Base-by-base conservation (phyloP, 331 rosid species). In the Malus hybrid region DNA sequence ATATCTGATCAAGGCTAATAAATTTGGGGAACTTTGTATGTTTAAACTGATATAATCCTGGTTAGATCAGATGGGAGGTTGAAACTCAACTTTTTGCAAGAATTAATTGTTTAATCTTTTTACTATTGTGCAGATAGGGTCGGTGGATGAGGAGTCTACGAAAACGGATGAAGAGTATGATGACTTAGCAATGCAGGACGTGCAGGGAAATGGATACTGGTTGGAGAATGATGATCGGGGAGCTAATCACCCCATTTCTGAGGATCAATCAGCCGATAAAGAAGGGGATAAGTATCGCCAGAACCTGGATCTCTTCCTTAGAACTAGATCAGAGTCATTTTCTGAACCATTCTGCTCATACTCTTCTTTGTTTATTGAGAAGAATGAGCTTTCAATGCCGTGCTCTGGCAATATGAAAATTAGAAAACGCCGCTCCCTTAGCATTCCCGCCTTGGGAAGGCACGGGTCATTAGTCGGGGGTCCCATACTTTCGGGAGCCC, bases 121-220 rank as follows among this genome's bases (percentile, higher is more conserved):
- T 74, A 16, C 29, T 79, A 18, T 20, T 57, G 42, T 72, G 44
- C 89, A 95, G 99, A 80, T 86, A 42, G 99, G 99, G 34, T 95
- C 99, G 0, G 97, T 95, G 6, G 99, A 95, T 19, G 99, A 95
- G 82, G 97, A 92, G 83, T 95, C 99, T 7, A 92, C 99, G 9
- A 90, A 95, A 73, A 90, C 99, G 1, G 99, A 95, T 42, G 99
- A 95, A 75, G 98, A 95, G 88, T 95, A 95, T 65, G 97, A 95
- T 14, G 99, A 95, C 80, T 88, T 95, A 61, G 98, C 98, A 70
- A 90, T 92, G 99, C 89, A 81, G 80, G 96, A 92, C 24, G 39
- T 71, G 67, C 67, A 71, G 64, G 92, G 82, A 22, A 76, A 85
- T 29, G 96, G 93, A 22, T 90, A 85, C 76, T 84, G 87, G 90